phyloP scores from a whole-genome alignment of 768 basidiomycete species.

The Macrolepiota albuminosa region DNA sequence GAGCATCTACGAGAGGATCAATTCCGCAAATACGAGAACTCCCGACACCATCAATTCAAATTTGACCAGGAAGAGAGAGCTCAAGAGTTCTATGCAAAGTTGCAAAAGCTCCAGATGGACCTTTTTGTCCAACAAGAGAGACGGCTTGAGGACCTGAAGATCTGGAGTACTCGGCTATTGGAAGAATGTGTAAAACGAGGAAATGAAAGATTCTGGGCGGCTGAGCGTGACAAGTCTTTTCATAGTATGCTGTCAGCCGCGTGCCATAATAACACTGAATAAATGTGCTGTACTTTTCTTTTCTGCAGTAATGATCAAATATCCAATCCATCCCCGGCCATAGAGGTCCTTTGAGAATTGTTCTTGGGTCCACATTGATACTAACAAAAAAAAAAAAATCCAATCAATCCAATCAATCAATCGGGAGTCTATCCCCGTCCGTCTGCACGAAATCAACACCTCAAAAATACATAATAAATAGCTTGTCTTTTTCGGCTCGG shows the following conservation, averaged over 20 bases:
- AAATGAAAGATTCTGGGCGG: neutral
- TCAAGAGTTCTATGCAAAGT: neutral
- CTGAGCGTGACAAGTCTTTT: neutral
- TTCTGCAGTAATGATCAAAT: too few relatives aligned
- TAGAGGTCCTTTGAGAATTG: too few relatives aligned
- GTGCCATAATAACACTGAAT: neutral
- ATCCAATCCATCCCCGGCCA: too few relatives aligned
- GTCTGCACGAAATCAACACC: too few relatives aligned
- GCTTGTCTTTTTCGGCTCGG: too few relatives aligned
- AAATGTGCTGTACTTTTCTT: too few relatives aligned
- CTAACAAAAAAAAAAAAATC: too few relatives aligned
- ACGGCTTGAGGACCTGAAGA: neutral
- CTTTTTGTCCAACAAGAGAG: conserved; percentile 1
- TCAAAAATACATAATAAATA: too few relatives aligned
- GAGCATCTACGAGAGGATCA: neutral
- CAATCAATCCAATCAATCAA: too few relatives aligned
- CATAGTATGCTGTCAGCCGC: neutral
- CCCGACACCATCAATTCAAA: neutral
- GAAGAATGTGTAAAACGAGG: neutral
- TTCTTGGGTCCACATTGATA: too few relatives aligned
- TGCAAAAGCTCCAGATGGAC: neutral
- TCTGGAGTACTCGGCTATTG: conserved; percentile 1
- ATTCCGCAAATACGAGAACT: neutral
- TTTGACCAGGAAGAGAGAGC: neutral
- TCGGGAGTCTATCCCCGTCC: too few relatives aligned